These are phyloP conservation scores for Macrolepiota albuminosa DNA, from an alignment of 768 basidiomycete genomes.

Conservation along the genomic window DNA sequence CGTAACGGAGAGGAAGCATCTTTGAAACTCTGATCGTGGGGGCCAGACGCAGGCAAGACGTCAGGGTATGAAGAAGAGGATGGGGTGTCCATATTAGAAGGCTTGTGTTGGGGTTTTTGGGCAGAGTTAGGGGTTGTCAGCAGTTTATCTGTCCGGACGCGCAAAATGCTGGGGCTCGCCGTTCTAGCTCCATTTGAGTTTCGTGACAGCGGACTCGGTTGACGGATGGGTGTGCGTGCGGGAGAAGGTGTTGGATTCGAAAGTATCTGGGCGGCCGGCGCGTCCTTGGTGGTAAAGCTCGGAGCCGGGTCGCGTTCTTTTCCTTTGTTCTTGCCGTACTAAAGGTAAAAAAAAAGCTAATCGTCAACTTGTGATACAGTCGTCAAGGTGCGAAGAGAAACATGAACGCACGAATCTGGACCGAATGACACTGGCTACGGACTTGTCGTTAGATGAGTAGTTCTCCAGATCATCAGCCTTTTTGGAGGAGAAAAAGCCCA, in stretches of 20 bases:
- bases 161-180: constrained; percentile 24
- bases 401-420: constrained; percentile 51
- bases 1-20: constrained; percentile 23
- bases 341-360: constrained; percentile 13
- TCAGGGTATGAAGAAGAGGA: constrained; percentile 17
- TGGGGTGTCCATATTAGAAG: constrained; percentile 8
- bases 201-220: constrained; percentile 22
- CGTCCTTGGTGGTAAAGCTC: constrained; percentile 26
- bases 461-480: constrained; percentile 39
- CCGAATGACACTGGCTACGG: constrained; percentile 54
- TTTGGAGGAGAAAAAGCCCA: constrained; percentile 52
- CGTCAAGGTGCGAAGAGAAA: constrained; percentile 13
- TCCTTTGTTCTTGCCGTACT: constrained; percentile 58
- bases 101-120: constrained; percentile 9
- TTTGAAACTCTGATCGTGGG: constrained; percentile 21
- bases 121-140: constrained; percentile 20
- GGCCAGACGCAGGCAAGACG: constrained; percentile 14
- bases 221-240: constrained; percentile 10
- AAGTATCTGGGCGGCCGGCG: constrained; percentile 32
- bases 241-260: constrained; percentile 26
- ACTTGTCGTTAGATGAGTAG: constrained; percentile 33
- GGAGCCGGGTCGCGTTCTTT: constrained; percentile 42
- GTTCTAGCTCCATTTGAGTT: constrained; percentile 14
- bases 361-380: constrained; percentile 12
- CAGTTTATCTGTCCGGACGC: constrained; percentile 17